Percentiles rank a stretch among this genome's conserved stretches.
Conservation (phyloP, 352 stramenopile species). For the Peronospora destructor region DNA sequence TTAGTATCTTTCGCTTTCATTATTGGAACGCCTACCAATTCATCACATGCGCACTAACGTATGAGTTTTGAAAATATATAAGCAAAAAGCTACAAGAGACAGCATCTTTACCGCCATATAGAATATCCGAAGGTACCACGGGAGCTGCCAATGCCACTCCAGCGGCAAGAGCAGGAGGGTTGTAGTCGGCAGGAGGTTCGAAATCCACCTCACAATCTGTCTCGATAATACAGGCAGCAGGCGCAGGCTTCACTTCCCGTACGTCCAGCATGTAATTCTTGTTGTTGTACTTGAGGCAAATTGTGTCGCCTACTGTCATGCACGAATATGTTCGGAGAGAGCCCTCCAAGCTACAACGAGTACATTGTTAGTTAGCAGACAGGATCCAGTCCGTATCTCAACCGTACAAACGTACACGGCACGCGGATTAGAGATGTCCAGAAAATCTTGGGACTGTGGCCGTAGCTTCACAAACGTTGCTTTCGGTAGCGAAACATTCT, state of each 20-base stretch:
- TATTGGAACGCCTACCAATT: constrained; percentile 47
- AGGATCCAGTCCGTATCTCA: neutral
- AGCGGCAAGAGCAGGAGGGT: constrained; percentile 36
- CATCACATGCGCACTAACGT: neutral
- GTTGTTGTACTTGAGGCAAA: constrained; percentile 98
- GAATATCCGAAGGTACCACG: constrained; percentile 36
- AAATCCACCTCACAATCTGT: constrained; percentile 99
- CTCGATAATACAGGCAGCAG: constrained; percentile 98
- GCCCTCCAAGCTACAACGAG: constrained; percentile 49
- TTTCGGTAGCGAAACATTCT: constrained; percentile 94
- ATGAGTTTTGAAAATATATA: neutral
- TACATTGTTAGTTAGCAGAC: constrained; percentile 4
- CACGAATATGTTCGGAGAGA: constrained; percentile 91
- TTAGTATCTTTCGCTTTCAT: constrained; percentile 46
- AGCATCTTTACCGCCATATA: constrained; percentile 48
- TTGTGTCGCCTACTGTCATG: constrained; percentile 97
- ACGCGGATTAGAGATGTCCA: constrained; percentile 97
- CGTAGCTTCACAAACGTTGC: constrained; percentile 98
- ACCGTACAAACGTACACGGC: constrained; percentile 82
- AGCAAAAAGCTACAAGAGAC: neutral
- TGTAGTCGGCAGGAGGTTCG: constrained; percentile 89
- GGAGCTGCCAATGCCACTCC: constrained; percentile 19
- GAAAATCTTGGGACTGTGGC: constrained; percentile 97
- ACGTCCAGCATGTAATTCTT: constrained; percentile 98
- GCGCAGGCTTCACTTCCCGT: constrained; percentile 93